Base-by-base conservation (phyloP, 2,329 filamentous ascomycete genomes). In the Penicillium verrucosum region DNA sequence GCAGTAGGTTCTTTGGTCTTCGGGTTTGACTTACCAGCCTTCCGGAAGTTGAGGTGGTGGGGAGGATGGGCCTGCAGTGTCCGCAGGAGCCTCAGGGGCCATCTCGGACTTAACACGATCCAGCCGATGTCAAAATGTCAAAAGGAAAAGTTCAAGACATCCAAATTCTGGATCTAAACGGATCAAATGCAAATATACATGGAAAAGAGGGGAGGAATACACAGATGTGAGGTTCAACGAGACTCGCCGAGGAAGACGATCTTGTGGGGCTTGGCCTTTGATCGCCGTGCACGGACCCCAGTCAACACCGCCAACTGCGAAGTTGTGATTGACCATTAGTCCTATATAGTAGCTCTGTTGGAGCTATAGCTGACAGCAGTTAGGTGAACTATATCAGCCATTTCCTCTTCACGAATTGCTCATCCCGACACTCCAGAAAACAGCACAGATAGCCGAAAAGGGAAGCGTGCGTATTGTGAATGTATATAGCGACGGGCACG, bases 61-160 rank as follows among this genome's bases (percentile, higher is more conserved):
- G 36, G 71, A 68, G 7, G 70, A 73, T 14, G 73, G 73, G 7
- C 73, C 73, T 63, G 71, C 72, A 52, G 72, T 73, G 46, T 74
- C 71, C 42, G 70, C 65, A 48, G 72, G 72, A 34, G 68, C 63
- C 53, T 70, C 67, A 41, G 65, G 62, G 27, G 66, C 58, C 68
- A 70, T 71, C 21, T 51, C 40, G 5, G 52, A 34, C 34, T 57
- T 45, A 52, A 48, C 41, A 30, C n/a, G 30, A 38, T 49, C 18
- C 40, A 29, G 38, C 5, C 40, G 27, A 23, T 8, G 41, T 46
- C 12, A 23, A 16, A 29, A 56, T 53, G 4, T 46, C 32, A 21
- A 48, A 27, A 21, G 0, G 11, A 27, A 14, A 23, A 29, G n/a
- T 21, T 16, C 5, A 41, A 43, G 30, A 47, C 34, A 36, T 58